These are phyloP conservation scores for Tripterygium wilfordii DNA, from an alignment of 177 flowering plant genomes.

Conservation along the genomic window DNA sequence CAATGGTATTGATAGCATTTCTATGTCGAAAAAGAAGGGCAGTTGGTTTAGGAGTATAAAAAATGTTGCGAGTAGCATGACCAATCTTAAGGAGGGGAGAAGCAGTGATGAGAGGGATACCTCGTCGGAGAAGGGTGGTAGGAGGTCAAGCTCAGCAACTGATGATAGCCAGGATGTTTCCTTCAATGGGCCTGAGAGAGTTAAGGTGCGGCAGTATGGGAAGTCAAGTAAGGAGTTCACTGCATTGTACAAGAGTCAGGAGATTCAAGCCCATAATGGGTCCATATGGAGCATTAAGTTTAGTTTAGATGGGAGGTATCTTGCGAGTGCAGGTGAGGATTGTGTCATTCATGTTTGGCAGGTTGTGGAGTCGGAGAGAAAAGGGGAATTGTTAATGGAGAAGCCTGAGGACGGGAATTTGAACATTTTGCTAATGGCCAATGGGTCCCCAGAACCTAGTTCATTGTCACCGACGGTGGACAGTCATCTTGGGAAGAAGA, in stretches of 20 bases:
- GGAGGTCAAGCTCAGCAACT: constrained; percentile 97
- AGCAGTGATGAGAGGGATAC: constrained; percentile 96
- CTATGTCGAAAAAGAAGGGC: constrained; percentile 68
- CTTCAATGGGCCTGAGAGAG: constrained; percentile 80
- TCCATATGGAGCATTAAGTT: constrained; percentile 95
- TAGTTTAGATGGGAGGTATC: constrained; percentile 79
- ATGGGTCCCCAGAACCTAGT: constrained; percentile 77
- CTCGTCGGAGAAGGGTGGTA: constrained; percentile 83
- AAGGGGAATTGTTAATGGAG: constrained; percentile 72
- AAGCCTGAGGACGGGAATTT: constrained; percentile 62
- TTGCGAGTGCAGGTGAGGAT: constrained; percentile 99
- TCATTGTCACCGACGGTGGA: constrained; percentile 44
- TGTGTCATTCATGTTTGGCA: constrained; percentile 95
- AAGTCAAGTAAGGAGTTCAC: constrained; percentile 80
- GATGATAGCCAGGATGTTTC: constrained; percentile 94
- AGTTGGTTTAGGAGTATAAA: constrained; percentile 79
- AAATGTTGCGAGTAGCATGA: constrained; percentile 60
- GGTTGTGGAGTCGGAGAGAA: constrained; percentile 76
- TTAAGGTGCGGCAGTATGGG: constrained; percentile 78
- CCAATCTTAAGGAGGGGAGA: constrained; percentile 60
- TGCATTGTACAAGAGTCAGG: constrained; percentile 82
- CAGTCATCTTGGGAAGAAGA: constrained; percentile 56
- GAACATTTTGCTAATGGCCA: constrained; percentile 36
- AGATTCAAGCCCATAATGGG: constrained; percentile 89
- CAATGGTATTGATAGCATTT: constrained; percentile 28